Evolutionary conservation across 2,329 filamentous ascomycete genomes (phyloP).

Genomic region (Metarhizium humberi): DNA sequence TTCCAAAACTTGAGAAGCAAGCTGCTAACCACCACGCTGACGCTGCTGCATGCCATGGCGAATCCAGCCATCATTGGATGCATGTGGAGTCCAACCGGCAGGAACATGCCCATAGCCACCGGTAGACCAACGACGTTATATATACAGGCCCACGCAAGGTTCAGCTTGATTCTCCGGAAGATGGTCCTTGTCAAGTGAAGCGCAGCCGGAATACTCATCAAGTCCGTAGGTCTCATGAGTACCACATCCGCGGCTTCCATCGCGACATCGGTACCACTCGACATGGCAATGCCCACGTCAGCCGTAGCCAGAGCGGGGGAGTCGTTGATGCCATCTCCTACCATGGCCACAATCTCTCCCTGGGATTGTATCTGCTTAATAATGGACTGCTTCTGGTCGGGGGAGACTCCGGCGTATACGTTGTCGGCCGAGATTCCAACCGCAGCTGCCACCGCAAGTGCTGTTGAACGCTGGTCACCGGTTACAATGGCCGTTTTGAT

Average conservation of each 20-base stretch:
- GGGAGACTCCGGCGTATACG: slow-evolving; percentile 81
- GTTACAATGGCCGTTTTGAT: slow-evolving; percentile 88
- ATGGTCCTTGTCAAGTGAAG: slow-evolving; percentile 75
- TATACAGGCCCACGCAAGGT: slow-evolving; percentile 82
- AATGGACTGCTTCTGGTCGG: slow-evolving; percentile 84
- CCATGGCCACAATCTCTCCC: slow-evolving; percentile 85
- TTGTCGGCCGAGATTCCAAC: slow-evolving; percentile 71
- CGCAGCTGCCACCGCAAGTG: slow-evolving; percentile 69
- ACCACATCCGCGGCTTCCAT: slow-evolving; percentile 97
- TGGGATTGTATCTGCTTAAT: slow-evolving; percentile 64
- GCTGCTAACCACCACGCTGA: slow-evolving; percentile 80
- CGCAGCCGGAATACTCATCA: slow-evolving; percentile 86
- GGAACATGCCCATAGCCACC: slow-evolving; percentile 93
- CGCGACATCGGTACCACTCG: slow-evolving; percentile 88
- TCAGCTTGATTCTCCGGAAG: slow-evolving; percentile 88
- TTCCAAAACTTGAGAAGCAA: slow-evolving; percentile 81
- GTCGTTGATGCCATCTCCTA: slow-evolving; percentile 97
- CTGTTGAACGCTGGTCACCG: slow-evolving; percentile 80
- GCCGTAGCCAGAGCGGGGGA: slow-evolving; percentile 90
- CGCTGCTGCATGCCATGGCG: slow-evolving; percentile 85
- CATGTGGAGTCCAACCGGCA: slow-evolving; percentile 78
- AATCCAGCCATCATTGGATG: slow-evolving; percentile 92
- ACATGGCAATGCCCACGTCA: slow-evolving; percentile 85
- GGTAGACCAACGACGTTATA: slow-evolving; percentile 90
- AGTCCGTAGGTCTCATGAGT: slow-evolving; percentile 83